phyloP scores from a whole-genome alignment of 345 rosid species.

The Hirschfeldia incana region DNA sequence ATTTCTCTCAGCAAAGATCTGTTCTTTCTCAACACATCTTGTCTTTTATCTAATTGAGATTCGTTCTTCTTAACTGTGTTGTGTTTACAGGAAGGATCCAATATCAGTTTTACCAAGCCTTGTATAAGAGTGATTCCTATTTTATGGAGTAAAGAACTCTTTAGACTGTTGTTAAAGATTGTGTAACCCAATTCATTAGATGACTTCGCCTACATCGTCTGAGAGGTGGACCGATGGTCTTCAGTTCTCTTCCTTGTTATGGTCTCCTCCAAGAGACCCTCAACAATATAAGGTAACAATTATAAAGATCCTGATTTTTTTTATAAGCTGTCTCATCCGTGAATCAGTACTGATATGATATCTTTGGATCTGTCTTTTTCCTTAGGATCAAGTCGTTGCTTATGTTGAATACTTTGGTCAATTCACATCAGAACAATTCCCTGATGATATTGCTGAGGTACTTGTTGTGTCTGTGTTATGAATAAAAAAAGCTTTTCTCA shows the following conservation, averaged over 20 bases:
- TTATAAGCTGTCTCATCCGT: constrained; percentile 8
- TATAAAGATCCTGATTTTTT: constrained; percentile 4
- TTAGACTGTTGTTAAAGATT: not conserved
- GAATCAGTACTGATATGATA: not conserved
- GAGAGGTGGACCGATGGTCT: constrained; percentile 97
- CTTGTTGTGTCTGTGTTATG: not conserved
- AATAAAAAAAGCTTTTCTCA: not conserved
- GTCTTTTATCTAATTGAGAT: not conserved
- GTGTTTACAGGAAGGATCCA: constrained; percentile 28
- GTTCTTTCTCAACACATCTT: constrained; percentile 8
- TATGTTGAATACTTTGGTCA: constrained; percentile 94
- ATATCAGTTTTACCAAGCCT: not conserved
- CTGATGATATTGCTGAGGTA: constrained; percentile 96
- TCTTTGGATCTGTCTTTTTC: constrained; percentile 2
- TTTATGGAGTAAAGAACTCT: not conserved
- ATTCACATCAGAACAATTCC: constrained; percentile 82
- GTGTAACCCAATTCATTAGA: constrained; percentile 19
- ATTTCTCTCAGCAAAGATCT: constrained; percentile 16
- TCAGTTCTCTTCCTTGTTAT: constrained; percentile 77
- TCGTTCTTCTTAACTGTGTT: not conserved
- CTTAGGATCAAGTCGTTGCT: constrained; percentile 85
- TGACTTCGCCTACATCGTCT: constrained; percentile 49
- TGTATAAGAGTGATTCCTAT: not conserved
- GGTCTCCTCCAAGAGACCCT: constrained; percentile 84
- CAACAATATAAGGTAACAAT: constrained; percentile 67